Conservation (phyloP, 345 rosid species). For the Microcos paniculata region DNA sequence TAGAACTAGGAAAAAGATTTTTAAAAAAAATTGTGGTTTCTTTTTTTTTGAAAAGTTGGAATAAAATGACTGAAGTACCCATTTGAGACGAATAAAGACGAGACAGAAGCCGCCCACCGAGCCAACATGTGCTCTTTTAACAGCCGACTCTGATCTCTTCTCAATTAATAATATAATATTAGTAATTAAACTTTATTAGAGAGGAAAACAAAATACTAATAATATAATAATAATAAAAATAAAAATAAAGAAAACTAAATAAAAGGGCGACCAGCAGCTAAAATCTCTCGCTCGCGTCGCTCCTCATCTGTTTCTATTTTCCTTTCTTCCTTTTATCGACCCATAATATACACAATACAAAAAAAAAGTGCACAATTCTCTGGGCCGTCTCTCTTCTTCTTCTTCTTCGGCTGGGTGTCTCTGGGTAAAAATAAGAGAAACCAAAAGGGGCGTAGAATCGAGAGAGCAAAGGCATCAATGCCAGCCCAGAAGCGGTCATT, state of each 20-base stretch:
- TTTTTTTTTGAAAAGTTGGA: background rate
- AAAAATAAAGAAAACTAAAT: background rate
- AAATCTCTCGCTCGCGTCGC: no score
- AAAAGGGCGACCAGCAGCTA: background rate
- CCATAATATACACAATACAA: background rate
- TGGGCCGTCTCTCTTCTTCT: background rate
- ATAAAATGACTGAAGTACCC: background rate
- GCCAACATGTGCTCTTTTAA: slow-evolving; percentile 17
- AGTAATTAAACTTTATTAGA: background rate
- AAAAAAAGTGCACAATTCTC: background rate
- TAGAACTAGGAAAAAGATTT: no score
- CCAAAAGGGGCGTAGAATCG: background rate
- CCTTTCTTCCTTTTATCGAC: background rate
- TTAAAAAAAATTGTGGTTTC: no score
- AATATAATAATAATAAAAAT: no score
- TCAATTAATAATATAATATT: background rate
- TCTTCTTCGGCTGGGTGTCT: background rate
- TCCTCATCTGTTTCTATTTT: background rate
- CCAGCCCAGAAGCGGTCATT: slow-evolving; percentile 74
- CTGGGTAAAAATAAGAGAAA: background rate
- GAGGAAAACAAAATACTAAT: background rate
- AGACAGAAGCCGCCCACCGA: slow-evolving; percentile 20
- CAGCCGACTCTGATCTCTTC: slow-evolving; percentile 22
- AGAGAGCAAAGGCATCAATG: slow-evolving; percentile 39
- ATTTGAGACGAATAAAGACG: background rate